These are phyloP conservation scores for Kodamaea leandrae DNA, from an alignment of 805 yeast genomes.

Conservation along the genomic window DNA sequence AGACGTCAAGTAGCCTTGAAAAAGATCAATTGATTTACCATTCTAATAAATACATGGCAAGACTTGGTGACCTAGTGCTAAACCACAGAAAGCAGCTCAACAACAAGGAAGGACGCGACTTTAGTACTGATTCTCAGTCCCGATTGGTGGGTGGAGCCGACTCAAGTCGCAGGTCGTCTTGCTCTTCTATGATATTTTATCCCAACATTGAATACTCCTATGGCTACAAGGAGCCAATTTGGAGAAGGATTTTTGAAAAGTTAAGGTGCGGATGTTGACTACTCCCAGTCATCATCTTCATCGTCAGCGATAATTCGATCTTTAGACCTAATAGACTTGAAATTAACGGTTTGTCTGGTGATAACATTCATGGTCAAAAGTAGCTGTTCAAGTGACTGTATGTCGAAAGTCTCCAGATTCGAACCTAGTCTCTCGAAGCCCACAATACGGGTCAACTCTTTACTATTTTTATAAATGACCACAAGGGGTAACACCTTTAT, in stretches of 20 bases:
- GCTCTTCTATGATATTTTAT: not conserved
- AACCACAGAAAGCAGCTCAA: not conserved
- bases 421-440: conserved; percentile 66
- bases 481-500: conserved; percentile 73
- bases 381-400: conserved; percentile 46
- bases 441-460: conserved; percentile 56
- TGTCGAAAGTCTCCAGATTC: conserved; percentile 44
- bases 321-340: conserved; percentile 17
- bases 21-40: not conserved
- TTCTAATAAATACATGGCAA: not conserved
- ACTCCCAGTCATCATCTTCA: conserved; percentile 34
- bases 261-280: conserved; percentile 2
- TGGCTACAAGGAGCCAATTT: not conserved
- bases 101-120: not conserved
- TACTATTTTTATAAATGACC: conserved; percentile 56
- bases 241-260: conserved; percentile 1
- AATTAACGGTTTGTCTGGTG: conserved; percentile 31
- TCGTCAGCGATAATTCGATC: conserved; percentile 21
- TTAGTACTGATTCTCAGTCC: not conserved
- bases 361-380: conserved; percentile 26
- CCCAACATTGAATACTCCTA: not conserved
- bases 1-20: not conserved
- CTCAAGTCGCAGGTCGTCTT: not conserved
- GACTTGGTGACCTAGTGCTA: not conserved
- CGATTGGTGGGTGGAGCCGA: too few relatives aligned